Base-by-base conservation (phyloP, 2,329 filamentous ascomycete genomes). In the Epicoccum sorghinum region DNA sequence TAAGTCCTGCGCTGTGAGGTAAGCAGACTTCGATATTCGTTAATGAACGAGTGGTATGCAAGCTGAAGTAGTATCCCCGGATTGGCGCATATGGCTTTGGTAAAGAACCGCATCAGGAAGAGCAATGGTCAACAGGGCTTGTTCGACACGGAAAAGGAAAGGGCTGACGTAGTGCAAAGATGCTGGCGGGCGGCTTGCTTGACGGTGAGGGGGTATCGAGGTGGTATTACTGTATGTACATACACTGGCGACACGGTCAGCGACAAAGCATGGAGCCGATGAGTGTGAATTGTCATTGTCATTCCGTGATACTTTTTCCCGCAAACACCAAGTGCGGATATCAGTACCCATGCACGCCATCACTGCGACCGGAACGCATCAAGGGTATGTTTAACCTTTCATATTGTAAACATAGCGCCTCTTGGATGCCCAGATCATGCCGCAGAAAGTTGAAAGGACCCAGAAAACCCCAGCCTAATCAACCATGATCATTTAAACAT, bases 401-500 rank as follows among this genome's bases (percentile, higher is more conserved):
- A 73, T 69, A 49, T 71, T 71, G 69, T 70, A 71, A 73, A 73
- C 71, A 74, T 72, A 75, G 74, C 73, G 74, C 73, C 73, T 75
- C 71, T 72, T 73, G 68, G 65, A 75, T 75, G 72, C 73, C 72
- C 69, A 71, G 70, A 73, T 71, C 70, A 71, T 74, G 68, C 70
- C 66, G 69, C 68, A 70, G 66, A 72, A 66, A 68, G 63, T 71
- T 72, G 68, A 71, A 71, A 71, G 69, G 67, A 72, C 67, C 71
- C 68, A 67, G 66, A 70, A 65, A 71, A 64, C 70, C 68, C 67
- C 60, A 68, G 70, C 69, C 71, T 66, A 65, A 66, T 69, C 69
- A 70, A 66, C 66, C 64, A 62, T 65, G 60, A 55, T 61, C 66
- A 55, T 83, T 92, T 91, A 98, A 82, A 98, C 95, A 79, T 86